These are phyloP conservation scores for Pseudohyphozyma bogoriensis DNA, from an alignment of 768 basidiomycete species.

Conservation along the genomic window DNA sequence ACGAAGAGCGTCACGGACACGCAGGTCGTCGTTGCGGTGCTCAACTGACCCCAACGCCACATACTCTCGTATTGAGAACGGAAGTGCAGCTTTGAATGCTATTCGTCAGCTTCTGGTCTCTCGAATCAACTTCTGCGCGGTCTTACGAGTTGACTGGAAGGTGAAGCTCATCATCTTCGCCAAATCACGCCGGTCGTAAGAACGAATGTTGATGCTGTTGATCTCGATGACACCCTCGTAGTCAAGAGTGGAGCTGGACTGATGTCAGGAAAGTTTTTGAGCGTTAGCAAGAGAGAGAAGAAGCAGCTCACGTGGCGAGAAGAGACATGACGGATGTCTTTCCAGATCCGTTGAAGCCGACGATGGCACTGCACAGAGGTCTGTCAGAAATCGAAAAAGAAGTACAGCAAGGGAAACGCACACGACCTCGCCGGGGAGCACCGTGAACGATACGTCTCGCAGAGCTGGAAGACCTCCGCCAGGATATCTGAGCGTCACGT, in stretches of 20 bases:
- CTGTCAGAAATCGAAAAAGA: neutral
- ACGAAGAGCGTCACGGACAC: constrained; percentile 1
- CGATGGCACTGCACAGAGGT: constrained; percentile 1
- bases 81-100: constrained; percentile 4
- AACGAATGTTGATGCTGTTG: constrained; percentile 6
- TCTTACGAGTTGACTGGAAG: constrained; percentile 7
- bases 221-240: constrained; percentile 10
- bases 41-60: constrained; percentile 8
- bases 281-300: neutral
- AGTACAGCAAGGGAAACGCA: neutral
- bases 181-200: constrained; percentile 2
- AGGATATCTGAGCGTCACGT: neutral
- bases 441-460: constrained; percentile 9
- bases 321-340: constrained; percentile 2
- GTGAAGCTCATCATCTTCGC: constrained; percentile 9
- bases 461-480: neutral
- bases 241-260: neutral
- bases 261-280: neutral
- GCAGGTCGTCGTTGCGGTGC: constrained; percentile 1
- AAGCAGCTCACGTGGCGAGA: neutral
- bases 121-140: neutral
- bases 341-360: constrained; percentile 12
- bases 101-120: too few species aligned
- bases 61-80: constrained; percentile 8
- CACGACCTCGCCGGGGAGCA: constrained; percentile 14